phyloP scores from a whole-genome alignment of 2,329 filamentous ascomycete species.

The Phoma sp. region DNA sequence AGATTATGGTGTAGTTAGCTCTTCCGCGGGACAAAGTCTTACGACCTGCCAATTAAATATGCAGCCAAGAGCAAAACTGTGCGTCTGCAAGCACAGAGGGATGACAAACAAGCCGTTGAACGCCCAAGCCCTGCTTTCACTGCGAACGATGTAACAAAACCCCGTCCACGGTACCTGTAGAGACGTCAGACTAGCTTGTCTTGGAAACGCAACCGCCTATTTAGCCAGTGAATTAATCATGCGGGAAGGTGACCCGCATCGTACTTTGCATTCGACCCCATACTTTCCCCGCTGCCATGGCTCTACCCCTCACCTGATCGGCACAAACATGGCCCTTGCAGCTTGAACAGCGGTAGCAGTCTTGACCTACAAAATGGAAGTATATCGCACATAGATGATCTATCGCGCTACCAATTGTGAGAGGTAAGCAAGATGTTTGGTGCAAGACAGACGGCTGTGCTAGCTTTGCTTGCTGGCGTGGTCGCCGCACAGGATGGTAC shows the following conservation, averaged over 20 bases:
- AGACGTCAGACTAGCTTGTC: conserved; percentile 5
- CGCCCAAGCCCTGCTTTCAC: conserved; percentile 2
- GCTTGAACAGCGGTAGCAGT: conserved; percentile 1
- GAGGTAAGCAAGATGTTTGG: conserved; percentile 1
- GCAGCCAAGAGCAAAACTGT: conserved; percentile 6
- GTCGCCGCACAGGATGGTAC: conserved; percentile 13
- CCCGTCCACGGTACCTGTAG: not conserved
- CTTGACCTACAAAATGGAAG: conserved; percentile 7
- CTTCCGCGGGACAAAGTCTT: not conserved
- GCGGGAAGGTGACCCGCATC: conserved; percentile 4
- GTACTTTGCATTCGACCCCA: not conserved
- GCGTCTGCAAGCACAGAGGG: not conserved
- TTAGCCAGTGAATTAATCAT: conserved; percentile 9
- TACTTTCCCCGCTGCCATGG: conserved; percentile 10
- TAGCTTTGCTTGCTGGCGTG: not conserved
- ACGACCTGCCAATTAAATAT: not conserved
- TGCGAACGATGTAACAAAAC: not conserved
- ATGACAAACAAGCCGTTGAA: not conserved
- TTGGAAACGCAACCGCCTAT: conserved; percentile 4
- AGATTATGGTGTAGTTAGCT: not conserved
- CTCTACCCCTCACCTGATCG: conserved; percentile 13
- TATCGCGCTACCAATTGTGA: not conserved
- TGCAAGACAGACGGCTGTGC: not conserved
- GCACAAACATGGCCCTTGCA: conserved; percentile 2
- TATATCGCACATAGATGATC: not conserved